Evolutionary conservation across 23 red algal genomes (phyloP).

Genomic region (Gracilaria gracilis): DNA sequence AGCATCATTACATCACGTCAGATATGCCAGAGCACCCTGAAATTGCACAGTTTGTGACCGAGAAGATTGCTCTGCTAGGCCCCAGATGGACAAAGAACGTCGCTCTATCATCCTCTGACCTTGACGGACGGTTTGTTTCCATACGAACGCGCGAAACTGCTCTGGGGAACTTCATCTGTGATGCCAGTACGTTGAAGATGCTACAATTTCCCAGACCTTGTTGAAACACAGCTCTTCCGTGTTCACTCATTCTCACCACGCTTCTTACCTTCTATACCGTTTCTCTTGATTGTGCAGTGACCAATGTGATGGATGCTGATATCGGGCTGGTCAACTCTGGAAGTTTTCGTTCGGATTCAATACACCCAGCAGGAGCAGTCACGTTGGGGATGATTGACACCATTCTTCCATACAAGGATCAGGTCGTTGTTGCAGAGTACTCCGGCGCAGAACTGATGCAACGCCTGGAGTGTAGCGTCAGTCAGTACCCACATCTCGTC

Average conservation of each 20-base stretch:
- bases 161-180: conserved; percentile 53
- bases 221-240: too few species aligned
- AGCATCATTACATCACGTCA: conserved; percentile 34
- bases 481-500: conserved; percentile 53
- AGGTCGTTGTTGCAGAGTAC: conserved; percentile 26
- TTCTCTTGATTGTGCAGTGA: conserved; percentile 8
- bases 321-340: conserved; percentile 73
- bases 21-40: conserved; percentile 26
- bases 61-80: conserved; percentile 43
- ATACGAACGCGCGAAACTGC: conserved; percentile 71
- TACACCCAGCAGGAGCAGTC: conserved; percentile 52
- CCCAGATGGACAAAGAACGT: conserved; percentile 19
- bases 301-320: conserved; percentile 36
- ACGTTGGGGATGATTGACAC: conserved; percentile 38
- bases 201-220: too few species aligned
- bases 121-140: conserved; percentile 64
- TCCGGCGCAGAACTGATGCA: conserved; percentile 40
- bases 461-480: conserved; percentile 46
- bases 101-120: conserved; percentile 10
- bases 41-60: conserved; percentile 37
- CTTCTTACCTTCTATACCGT: not conserved
- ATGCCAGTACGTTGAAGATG: conserved; percentile 48
- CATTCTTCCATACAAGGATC: conserved; percentile 67
- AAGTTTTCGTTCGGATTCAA: conserved; percentile 66
- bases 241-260: not conserved